phyloP scores from a whole-genome alignment of 2,329 filamentous ascomycete species.

The Lasiodiplodia gonubiensis region DNA sequence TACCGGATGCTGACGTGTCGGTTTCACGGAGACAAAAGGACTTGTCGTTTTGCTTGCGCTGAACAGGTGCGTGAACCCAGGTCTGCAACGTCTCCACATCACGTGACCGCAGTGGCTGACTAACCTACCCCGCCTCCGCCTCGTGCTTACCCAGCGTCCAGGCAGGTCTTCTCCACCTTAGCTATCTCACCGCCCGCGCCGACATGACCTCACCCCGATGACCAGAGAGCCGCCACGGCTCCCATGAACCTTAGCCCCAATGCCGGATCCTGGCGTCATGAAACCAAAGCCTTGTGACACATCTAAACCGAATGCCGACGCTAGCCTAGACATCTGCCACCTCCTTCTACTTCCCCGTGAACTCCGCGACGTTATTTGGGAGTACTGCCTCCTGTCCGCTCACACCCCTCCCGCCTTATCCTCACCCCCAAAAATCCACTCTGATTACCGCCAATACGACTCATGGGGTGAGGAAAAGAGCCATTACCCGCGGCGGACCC shows the following conservation, averaged over 20 bases:
- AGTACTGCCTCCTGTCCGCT: constrained; percentile 3
- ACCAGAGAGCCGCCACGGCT: background rate
- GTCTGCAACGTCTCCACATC: background rate
- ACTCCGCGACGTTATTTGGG: constrained; percentile 21
- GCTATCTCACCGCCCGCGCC: constrained; percentile 18
- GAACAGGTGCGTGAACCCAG: background rate
- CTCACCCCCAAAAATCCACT: background rate
- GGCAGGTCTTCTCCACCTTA: background rate
- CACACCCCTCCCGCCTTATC: background rate
- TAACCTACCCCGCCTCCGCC: background rate
- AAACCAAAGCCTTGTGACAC: background rate
- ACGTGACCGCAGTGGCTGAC: background rate
- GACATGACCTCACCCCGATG: constrained; percentile 5
- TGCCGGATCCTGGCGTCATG: background rate
- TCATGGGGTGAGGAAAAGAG: constrained; percentile 15
- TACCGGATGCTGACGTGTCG: background rate
- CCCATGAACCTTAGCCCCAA: background rate
- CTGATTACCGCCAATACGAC: constrained; percentile 17
- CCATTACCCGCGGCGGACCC: constrained; percentile 14
- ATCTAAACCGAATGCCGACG: background rate
- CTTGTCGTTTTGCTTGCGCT: background rate
- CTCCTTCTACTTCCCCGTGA: constrained; percentile 20
- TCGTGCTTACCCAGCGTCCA: background rate
- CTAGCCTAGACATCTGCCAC: background rate
- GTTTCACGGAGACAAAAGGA: too few relatives aligned